Conservation (phyloP, 257 asterid species). For the Primulina eburnea region DNA sequence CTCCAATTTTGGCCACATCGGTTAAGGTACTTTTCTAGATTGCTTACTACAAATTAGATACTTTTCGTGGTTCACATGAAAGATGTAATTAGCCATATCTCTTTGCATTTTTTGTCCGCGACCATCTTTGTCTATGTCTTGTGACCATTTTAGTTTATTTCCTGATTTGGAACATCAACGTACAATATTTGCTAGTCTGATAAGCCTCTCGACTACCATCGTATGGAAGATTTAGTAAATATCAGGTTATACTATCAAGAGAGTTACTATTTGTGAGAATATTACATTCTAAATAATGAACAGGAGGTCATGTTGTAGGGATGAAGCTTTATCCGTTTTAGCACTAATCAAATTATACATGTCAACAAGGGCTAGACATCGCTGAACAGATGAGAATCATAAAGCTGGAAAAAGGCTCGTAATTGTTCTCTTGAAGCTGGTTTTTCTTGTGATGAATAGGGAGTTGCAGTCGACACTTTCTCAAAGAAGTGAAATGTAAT, state of each 20-base stretch:
- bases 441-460: not conserved
- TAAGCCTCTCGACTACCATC: not conserved
- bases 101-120: not conserved
- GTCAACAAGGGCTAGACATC: not conserved
- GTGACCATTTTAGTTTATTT: not conserved
- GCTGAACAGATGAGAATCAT: not conserved
- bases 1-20: slow-evolving; percentile 90
- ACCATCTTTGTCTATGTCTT: not conserved
- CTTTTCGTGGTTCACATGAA: not conserved
- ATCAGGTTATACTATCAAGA: not conserved
- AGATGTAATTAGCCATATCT: not conserved
- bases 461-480: not conserved
- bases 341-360: too few species aligned
- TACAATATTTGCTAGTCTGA: not conserved
- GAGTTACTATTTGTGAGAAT: not conserved
- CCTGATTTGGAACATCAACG: not conserved
- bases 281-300: not conserved
- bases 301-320: not conserved
- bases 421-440: not conserved
- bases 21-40: slow-evolving; percentile 55
- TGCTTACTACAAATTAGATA: not conserved
- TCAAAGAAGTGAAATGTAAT: not conserved
- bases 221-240: not conserved
- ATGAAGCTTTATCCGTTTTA: not conserved
- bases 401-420: not conserved